These are phyloP conservation scores for Spinacia oleracea DNA, from an alignment of 179 eudicot genomes.

Conservation along the genomic window DNA sequence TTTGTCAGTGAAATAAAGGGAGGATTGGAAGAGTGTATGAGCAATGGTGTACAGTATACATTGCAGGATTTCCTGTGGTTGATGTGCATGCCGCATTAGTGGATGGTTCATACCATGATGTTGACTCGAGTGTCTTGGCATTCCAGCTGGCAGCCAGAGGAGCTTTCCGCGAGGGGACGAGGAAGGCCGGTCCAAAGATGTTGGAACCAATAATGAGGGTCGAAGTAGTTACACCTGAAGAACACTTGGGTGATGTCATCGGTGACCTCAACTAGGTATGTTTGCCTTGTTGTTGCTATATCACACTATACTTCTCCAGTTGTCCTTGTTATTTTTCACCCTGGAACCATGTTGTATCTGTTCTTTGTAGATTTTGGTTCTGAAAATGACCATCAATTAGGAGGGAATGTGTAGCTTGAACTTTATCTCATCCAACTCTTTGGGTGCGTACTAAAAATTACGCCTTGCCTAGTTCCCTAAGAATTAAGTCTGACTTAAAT, in stretches of 20 bases:
- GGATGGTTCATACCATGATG: slow-evolving; percentile 96
- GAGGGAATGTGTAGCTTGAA: background rate
- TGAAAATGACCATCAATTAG: background rate
- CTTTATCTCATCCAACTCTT: background rate
- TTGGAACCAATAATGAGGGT: too few relatives aligned
- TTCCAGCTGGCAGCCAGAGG: slow-evolving; percentile 99
- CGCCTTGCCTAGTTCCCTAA: background rate
- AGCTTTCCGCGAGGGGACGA: slow-evolving; percentile 88
- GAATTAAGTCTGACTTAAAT: background rate
- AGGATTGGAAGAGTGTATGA: slow-evolving; percentile 87
- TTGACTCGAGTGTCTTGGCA: slow-evolving; percentile 92
- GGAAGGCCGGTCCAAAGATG: slow-evolving; percentile 84
- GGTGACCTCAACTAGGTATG: slow-evolving; percentile 98
- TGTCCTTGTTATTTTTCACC: background rate
- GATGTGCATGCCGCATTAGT: slow-evolving; percentile 85
- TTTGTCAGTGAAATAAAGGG: slow-evolving; percentile 97
- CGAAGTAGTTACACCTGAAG: too few relatives aligned
- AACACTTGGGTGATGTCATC: slow-evolving; percentile 96
- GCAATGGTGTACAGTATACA: slow-evolving; percentile 81
- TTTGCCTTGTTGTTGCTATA: background rate
- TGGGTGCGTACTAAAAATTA: background rate
- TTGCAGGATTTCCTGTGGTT: slow-evolving; percentile 94
- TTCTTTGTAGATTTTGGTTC: background rate
- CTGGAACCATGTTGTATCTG: background rate
- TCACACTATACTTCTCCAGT: too few relatives aligned